Conservation (phyloP, 441 rosid species). For the Eutrema salsugineum region DNA sequence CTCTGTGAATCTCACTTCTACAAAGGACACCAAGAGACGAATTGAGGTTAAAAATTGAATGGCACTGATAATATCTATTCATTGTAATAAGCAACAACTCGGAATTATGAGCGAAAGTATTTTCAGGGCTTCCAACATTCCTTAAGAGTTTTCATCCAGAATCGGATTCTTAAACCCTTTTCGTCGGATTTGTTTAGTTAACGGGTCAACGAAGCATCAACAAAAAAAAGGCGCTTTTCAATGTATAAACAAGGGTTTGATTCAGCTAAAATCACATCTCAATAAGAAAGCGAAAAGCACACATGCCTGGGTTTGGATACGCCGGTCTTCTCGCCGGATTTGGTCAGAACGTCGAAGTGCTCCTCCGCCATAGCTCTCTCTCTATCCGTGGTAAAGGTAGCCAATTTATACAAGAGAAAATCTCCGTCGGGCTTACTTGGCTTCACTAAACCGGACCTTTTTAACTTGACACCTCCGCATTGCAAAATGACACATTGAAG, state of each 20-base stretch:
- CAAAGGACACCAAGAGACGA: neutral
- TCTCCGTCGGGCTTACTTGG: neutral
- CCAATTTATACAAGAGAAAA: neutral
- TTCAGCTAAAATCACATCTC: neutral
- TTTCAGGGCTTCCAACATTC: neutral
- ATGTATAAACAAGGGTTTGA: neutral
- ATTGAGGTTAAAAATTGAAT: neutral
- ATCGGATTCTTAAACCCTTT: neutral
- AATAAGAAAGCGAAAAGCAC: neutral
- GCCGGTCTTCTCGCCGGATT: conserved; percentile 66
- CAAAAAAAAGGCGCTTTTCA: neutral
- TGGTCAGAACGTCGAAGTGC: conserved; percentile 65
- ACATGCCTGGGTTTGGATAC: conserved; percentile 70
- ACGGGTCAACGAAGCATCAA: conserved; percentile 19
- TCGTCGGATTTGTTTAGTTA: neutral
- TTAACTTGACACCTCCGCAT: neutral
- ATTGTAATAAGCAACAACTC: too few relatives aligned
- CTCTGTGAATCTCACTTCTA: conserved; percentile 73
- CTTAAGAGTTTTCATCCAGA: neutral
- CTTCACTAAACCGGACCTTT: conserved; percentile 1
- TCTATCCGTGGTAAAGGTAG: neutral
- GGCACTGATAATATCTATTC: too few relatives aligned
- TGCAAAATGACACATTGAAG: neutral
- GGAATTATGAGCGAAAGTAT: too few relatives aligned
- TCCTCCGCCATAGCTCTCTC: conserved; percentile 46